Conservation (phyloP, 495 filamentous ascomycete genomes). For the Bombardia bombarda region DNA sequence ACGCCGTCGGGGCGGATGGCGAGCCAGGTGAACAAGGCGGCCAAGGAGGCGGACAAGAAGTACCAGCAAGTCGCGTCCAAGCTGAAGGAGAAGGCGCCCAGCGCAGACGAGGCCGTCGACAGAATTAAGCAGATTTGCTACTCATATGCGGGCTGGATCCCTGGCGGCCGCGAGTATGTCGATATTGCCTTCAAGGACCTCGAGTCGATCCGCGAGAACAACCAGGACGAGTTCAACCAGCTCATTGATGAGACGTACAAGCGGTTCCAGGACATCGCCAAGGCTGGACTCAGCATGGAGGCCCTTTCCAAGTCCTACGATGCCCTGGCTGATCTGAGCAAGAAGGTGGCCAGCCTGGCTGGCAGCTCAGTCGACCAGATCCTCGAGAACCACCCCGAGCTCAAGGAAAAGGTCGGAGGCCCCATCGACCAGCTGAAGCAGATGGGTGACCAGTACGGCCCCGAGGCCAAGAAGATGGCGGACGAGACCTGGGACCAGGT, state of each 20-base stretch:
- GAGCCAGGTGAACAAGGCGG: conserved; percentile 35
- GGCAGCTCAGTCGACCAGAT: conserved; percentile 49
- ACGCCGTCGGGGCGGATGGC: conserved; percentile 45
- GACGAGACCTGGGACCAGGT: conserved; percentile 58
- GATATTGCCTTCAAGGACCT: conserved; percentile 56
- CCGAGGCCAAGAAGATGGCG: conserved; percentile 60
- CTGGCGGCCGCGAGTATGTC: conserved; percentile 53
- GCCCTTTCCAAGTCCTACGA: conserved; percentile 44
- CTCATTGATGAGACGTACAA: conserved; percentile 52
- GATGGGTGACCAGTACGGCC: conserved; percentile 55
- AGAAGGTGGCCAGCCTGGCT: conserved; percentile 44
- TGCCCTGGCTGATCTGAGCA: conserved; percentile 44
- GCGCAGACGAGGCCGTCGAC: conserved; percentile 48
- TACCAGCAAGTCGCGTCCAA: conserved; percentile 42
- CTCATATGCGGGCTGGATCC: conserved; percentile 57
- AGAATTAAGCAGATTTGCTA: conserved; percentile 50
- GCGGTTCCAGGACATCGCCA: conserved; percentile 44
- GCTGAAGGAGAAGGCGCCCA: conserved; percentile 46
- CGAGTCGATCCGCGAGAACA: conserved; percentile 48
- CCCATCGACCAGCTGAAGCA: conserved; percentile 53
- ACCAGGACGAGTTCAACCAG: conserved; percentile 54
- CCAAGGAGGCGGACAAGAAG: conserved; percentile 43
- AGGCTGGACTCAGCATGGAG: conserved; percentile 42
- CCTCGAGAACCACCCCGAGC: conserved; percentile 54
- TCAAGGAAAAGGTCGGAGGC: conserved; percentile 61